phyloP scores from a whole-genome alignment of 495 filamentous ascomycete genomes.

The Hypomontagnella monticulosa region DNA sequence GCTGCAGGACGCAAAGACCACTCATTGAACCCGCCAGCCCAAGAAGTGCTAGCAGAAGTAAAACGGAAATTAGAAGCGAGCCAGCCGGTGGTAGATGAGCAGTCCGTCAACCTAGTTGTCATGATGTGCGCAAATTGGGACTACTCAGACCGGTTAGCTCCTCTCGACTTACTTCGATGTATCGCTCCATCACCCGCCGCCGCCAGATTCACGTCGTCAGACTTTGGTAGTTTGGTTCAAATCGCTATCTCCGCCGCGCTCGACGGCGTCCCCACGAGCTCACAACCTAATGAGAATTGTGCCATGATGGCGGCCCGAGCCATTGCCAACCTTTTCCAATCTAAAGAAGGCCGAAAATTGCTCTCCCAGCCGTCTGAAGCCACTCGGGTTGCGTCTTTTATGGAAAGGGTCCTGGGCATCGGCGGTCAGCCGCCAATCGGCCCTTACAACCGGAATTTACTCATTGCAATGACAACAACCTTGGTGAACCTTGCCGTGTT shows the following conservation, averaged over 20 bases:
- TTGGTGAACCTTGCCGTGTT: conserved; percentile 87
- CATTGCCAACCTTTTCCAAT: conserved; percentile 88
- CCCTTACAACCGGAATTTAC: conserved; percentile 78
- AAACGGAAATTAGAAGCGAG: conserved; percentile 66
- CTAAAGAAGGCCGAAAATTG: conserved; percentile 71
- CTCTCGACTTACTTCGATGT: conserved; percentile 84
- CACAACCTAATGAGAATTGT: conserved; percentile 69
- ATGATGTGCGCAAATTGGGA: conserved; percentile 81
- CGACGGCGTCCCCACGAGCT: conserved; percentile 42
- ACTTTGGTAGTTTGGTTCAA: conserved; percentile 63
- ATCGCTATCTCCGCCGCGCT: conserved; percentile 62
- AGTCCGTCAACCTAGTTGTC: conserved; percentile 67
- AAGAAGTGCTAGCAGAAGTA: conserved; percentile 64
- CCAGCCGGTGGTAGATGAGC: conserved; percentile 45
- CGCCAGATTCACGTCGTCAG: conserved; percentile 59
- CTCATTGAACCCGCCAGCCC: conserved; percentile 75
- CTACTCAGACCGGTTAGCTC: conserved; percentile 77
- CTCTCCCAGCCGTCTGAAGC: conserved; percentile 67
- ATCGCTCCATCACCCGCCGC: conserved; percentile 71
- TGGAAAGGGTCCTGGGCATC: conserved; percentile 56
- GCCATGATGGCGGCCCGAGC: conserved; percentile 86
- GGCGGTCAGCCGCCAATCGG: conserved; percentile 59
- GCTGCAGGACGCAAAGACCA: conserved; percentile 75
- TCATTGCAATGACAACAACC: conserved; percentile 81
- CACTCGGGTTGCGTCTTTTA: conserved; percentile 48